Base-by-base conservation (phyloP, 768 basidiomycete genomes). In the Pseudohyphozyma bogoriensis region DNA sequence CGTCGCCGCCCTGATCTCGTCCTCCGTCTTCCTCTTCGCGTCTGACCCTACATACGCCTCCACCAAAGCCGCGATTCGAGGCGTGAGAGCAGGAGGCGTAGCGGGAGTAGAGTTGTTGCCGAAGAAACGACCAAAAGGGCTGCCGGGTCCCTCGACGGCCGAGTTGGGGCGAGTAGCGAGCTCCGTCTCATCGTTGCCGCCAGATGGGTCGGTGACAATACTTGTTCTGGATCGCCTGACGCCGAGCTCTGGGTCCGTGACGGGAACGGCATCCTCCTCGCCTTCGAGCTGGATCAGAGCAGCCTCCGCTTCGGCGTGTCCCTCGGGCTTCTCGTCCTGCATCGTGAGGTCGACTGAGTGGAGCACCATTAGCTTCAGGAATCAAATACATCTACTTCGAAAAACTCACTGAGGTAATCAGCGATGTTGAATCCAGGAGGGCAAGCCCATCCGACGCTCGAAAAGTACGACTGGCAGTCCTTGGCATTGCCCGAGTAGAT, bases 351-450 rank as follows among this genome's bases (percentile, higher is more conserved):
- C 86, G 65, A 87, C 86, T 86, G 69, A 2, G 6, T 55, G 7
- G 36, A 29, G 0, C 15, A 31, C 29, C 24, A 32, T 26, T 16
- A 40, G 44, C 32, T 31, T 42, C 0, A 33, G 5, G 16, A 26
- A 15, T n/a, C 0, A n/a, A n/a, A n/a, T n/a, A n/a, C n/a, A n/a
- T n/a, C n/a, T n/a, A n/a, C n/a, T n/a, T n/a, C n/a, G n/a, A 40
- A 44, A 80, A 24, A 26, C 86, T 56, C 71, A 92, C 91, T 96
- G 58, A 97, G 76, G 74, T 83, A 96, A 75, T 99, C 95, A 0
- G 93, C 95, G 65, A 97, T 87, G 71, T 99, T 99, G 74, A 91
- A 97, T 0, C 93, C 95, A 13, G 83, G 77, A 8, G 95, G 95
- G 71, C 95, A 99, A 0, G 84, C 81, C 59, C 83, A 80, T 1